Evolutionary conservation across 345 rosid species (phyloP), one percentile per base, ranked within the genome.

Genomic region (Sonneratia alba): DNA sequence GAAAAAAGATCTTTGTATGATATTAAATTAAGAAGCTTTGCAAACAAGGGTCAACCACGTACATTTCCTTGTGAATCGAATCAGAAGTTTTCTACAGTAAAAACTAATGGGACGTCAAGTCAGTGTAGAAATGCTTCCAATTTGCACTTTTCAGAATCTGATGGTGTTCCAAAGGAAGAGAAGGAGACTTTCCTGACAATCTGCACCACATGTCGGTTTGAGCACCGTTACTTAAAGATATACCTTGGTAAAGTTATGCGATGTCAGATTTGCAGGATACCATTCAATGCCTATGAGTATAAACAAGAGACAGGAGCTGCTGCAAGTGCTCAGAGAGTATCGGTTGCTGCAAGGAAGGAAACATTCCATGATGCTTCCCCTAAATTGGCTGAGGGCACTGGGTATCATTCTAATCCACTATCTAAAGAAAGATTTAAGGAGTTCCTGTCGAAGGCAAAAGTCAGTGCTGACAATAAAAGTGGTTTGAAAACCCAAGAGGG

Each of bases 171-270:
- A 64, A 81, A 78, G 75, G 73, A 81, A 67, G 76, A n/a, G 55
- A 36, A 27, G 73, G 32, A 27, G 1, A 67, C 91, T 16, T 94
- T 90, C 79, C 87, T 87, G 95, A 86, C 97, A 9, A 53, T 73
- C 74, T 94, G 98, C 75, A 68, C 79, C 63, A 72, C 72, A 53
- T 94, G 98, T 77, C 77, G 77, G 42, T n/a, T 75, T 19, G 86
- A 75, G 82, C 83, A 77, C 66, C 85, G 80, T 48, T 87, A 81
- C 78, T 68, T 24, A 70, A 78, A 66, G 71, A 66, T 73, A 22
- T 76, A 67, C 73, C 76, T 77, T 36, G 83, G 87, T 57, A 77
- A 73, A 74, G n/a, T 63, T 38, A 42, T 94, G 76, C 74, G 70
- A 1, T 94, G 98, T 82, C 84, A 77, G 76, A 73, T 2, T 24